These are phyloP conservation scores for Gastrodia elata DNA, from an alignment of 106 monocot genomes.

Conservation along the genomic window DNA sequence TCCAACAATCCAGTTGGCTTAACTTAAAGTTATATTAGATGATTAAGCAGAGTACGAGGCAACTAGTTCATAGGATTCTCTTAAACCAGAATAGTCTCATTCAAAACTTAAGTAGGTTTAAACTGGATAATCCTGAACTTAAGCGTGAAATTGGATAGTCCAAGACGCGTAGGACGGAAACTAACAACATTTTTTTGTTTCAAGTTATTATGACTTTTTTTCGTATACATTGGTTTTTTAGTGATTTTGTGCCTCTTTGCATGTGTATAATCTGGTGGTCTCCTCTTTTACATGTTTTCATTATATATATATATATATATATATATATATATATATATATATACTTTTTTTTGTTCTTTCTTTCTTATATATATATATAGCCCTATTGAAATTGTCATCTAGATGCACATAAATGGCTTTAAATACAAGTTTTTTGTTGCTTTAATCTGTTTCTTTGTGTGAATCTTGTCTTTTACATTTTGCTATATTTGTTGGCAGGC, in stretches of 20 bases:
- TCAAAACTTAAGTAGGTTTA: no score
- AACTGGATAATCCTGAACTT: no score
- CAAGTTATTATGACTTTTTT: not conserved
- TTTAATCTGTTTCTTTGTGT: not conserved
- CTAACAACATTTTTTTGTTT: not conserved
- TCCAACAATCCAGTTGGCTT: no score
- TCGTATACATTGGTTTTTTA: not conserved
- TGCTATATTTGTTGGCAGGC: conserved; percentile 39
- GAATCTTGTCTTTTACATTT: conserved; percentile 1
- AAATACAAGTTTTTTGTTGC: not conserved
- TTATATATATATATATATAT: not conserved
- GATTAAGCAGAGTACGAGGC: no score
- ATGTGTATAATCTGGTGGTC: not conserved
- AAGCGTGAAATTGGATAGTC: no score
- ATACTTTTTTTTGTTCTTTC: not conserved
- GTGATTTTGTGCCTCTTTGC: not conserved
- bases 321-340: not conserved
- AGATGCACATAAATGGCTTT: not conserved
- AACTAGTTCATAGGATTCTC: no score
- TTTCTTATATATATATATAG: not conserved
- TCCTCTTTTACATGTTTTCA: not conserved
- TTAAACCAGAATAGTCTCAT: no score
- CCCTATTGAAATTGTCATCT: not conserved
- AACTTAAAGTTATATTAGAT: no score
- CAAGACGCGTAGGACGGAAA: no score